Conservation (phyloP, 257 asterid genomes). For the Rehmannia glutinosa region DNA sequence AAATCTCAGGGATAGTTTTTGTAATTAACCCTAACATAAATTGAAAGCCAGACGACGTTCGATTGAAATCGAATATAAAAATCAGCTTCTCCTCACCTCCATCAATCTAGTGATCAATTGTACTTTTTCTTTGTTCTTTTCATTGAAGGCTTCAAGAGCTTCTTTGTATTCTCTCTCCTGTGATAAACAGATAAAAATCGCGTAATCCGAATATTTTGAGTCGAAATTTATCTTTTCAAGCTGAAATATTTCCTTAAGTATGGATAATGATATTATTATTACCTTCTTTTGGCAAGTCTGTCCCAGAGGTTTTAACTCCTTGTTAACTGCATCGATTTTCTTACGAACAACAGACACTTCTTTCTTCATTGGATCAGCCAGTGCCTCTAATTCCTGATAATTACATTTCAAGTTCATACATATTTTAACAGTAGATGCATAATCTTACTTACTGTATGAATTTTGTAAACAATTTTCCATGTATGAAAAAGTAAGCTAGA, state of each 20-base stretch:
- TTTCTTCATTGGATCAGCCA: slow-evolving; percentile 90
- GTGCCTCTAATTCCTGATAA: slow-evolving; percentile 83
- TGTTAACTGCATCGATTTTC: slow-evolving; percentile 78
- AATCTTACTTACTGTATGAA: no score
- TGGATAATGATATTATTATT: no score
- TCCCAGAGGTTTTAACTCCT: slow-evolving; percentile 91
- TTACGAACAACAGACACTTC: slow-evolving; percentile 75
- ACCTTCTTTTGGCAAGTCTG: slow-evolving; percentile 97
- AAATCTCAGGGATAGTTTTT: background rate
- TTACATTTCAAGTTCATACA: no score
- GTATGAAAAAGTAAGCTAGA: no score
- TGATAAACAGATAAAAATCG: background rate
- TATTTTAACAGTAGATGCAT: no score
- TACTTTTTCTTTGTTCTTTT: slow-evolving; percentile 93
- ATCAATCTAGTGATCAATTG: slow-evolving; percentile 86
- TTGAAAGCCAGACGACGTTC: background rate
- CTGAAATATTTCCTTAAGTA: no score
- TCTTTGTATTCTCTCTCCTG: slow-evolving; percentile 98
- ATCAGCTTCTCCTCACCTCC: slow-evolving; percentile 64
- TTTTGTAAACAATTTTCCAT: no score
- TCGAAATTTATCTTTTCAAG: background rate
- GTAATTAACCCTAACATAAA: background rate
- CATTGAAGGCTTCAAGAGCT: slow-evolving; percentile 94
- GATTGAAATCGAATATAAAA: background rate
- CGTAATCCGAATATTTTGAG: background rate